These are phyloP conservation scores for Leccinum subspadiceum DNA, from an alignment of 1,284 basidiomycete species.

Conservation along the genomic window DNA sequence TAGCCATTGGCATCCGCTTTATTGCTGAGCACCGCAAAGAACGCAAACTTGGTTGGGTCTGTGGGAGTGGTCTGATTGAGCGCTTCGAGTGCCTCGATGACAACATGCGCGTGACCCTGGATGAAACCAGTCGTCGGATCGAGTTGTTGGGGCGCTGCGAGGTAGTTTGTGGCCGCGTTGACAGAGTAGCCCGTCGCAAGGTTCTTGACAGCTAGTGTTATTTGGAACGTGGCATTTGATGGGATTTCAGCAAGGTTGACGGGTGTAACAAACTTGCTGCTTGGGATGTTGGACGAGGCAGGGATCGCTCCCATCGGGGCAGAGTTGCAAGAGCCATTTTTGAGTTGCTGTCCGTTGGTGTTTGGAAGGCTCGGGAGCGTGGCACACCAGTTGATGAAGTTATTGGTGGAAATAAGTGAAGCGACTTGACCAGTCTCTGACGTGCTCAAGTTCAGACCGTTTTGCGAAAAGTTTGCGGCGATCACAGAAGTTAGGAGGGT, in stretches of 20 bases:
- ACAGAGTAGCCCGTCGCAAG: constrained; percentile 54
- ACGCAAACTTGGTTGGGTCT: constrained; percentile 59
- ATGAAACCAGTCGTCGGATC: constrained; percentile 48
- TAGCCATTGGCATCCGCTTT: constrained; percentile 46
- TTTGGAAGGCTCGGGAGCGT: constrained; percentile 33
- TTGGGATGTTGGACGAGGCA: constrained; percentile 45
- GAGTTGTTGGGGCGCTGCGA: constrained; percentile 58
- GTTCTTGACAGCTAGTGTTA: constrained; percentile 45
- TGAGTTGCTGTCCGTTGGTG: constrained; percentile 45
- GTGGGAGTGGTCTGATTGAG: constrained; percentile 53
- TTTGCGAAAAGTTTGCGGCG: constrained; percentile 43
- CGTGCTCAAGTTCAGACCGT: constrained; percentile 42
- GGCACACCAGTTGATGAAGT: constrained; percentile 53
- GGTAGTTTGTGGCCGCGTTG: constrained; percentile 55
- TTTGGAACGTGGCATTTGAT: constrained; percentile 46
- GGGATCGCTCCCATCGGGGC: constrained; percentile 50
- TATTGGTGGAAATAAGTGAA: constrained; percentile 50
- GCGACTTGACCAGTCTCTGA: constrained; percentile 37
- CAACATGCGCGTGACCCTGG: constrained; percentile 64
- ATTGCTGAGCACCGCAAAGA: constrained; percentile 67
- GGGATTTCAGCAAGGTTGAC: constrained; percentile 42
- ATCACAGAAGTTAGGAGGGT: constrained; percentile 48
- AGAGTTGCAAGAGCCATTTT: constrained; percentile 55
- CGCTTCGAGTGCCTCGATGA: constrained; percentile 55
- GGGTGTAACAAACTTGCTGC: constrained; percentile 48